Base-by-base conservation (phyloP, 768 basidiomycete genomes). In the Peribolospora baueri region DNA sequence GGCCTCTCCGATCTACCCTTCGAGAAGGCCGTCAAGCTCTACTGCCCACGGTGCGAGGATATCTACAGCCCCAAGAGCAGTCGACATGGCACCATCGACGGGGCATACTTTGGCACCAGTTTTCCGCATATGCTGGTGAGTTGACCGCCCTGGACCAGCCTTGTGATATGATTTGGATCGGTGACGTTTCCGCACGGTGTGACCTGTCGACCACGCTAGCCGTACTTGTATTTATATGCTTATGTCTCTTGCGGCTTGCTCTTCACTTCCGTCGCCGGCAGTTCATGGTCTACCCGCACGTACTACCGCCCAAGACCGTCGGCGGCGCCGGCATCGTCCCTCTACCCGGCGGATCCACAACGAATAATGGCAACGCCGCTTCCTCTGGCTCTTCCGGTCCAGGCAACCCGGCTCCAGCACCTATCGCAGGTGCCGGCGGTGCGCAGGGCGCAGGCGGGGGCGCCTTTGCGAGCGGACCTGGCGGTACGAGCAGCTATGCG, bases 1-100 rank as follows among this genome's bases (percentile, higher is more conserved):
- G 93, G 93, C 13, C 79, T 97, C 39, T 88, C 84, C 58, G 93
- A 98, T 68, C 75, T 87, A n/a, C 84, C 93, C 0, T 97, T 93
- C 68, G 85, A 93, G 67, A 98, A 97, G 70, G 88, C 87, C 40
- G 91, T 97, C 66, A 98, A 98, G 67, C 81, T 98, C 51, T 95
- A 88, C 70, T 98, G 93, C 66, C 90, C 88, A 2, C 81, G 88
- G 43, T 98, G 93, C 69, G 91, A 98, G 69, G 93, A 98, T 69
- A 80, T 98, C 61, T 98, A 97, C 69, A 86, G 84, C 0, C 93
- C 93, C 43, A 98, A 98, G 68, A 88, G 84, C 1, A 88, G 87
- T 5, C 78, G 91, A 39, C 93, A 98, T 67, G 91, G 91, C 51
- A 82, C 82, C 43, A 95, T 98, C 65, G 93, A 98, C 66, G 91